Evolutionary conservation across 2,329 filamentous ascomycete genomes (phyloP), one percentile per base, ranked within the genome.

Genomic region (Ascochyta lentis): DNA sequence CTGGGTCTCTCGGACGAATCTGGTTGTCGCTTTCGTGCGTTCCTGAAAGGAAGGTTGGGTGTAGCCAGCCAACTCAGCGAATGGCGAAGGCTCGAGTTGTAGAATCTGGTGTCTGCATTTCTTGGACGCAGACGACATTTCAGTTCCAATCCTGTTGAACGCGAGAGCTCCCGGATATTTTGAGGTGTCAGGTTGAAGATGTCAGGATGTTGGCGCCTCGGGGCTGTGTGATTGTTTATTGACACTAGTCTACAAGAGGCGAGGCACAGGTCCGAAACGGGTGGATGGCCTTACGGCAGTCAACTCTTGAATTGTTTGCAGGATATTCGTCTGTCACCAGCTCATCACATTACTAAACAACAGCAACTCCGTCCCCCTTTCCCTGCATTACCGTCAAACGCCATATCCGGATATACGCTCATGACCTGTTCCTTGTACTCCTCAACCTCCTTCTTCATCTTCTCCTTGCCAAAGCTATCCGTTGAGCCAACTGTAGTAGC

Each of bases 11-110:
- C 54, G 54, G 12, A 15, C 13, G 12, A 58, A 60, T 43, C 19
- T 70, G 63, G 26, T 58, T 16, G 54, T 56, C 41, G 66, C 67
- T 41, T 66, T 68, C 23, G 66, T 49, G 16, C 72, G 63, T 43
- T 70, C 58, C 16, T 56, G 39, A n/a, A 53, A 37, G 38, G 62
- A 56, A 6, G 65, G 68, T 51, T 71, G 64, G 47, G 65, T 58
- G 61, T 73, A 80, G 26, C 71, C 72, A 22, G 67, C 70, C 38
- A 74, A 53, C 13, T 59, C 37, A 6, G 77, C 77, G 54, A 78
- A 72, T 1, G 66, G 48, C 0, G 77, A 79, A 1, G 68, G 57
- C 2, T 68, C 60, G 15, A 72, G 55, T 23, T 58, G 54, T 7
- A 61, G 43, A 9, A 52, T 24, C 7, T 43, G 15, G 40, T 58